Evolutionary conservation across 805 yeast species (phyloP).

Genomic region (Lipomyces orientalis): DNA sequence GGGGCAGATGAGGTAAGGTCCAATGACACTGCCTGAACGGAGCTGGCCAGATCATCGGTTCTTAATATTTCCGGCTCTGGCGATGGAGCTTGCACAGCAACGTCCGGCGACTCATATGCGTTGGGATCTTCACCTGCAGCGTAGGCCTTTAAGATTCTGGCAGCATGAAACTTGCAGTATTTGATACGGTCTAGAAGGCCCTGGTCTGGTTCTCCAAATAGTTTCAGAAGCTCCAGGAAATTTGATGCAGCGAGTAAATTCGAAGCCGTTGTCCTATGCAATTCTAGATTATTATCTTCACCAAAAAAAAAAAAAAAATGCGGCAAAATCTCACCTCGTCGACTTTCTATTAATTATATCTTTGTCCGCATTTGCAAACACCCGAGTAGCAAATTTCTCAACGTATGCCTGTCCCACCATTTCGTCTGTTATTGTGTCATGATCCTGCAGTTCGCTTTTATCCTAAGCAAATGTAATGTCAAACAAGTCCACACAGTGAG

Average conservation of each 20-base stretch:
- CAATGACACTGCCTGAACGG: background rate
- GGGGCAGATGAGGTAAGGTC: background rate
- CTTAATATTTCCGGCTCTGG: background rate
- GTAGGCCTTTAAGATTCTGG: conserved; percentile 58
- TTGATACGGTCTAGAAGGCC: conserved; percentile 52
- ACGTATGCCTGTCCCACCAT: conserved; percentile 62
- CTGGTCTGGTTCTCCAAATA: conserved; percentile 44
- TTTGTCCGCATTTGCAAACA: conserved; percentile 61
- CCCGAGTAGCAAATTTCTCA: conserved; percentile 60
- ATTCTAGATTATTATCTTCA: background rate
- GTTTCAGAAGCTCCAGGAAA: conserved; percentile 57
- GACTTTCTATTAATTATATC: conserved; percentile 54
- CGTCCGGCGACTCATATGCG: conserved; percentile 53
- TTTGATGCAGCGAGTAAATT: conserved; percentile 61
- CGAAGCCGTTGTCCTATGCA: conserved; percentile 50
- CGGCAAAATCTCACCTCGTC: conserved; percentile 41
- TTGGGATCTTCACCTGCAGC: conserved; percentile 64
- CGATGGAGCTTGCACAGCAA: background rate
- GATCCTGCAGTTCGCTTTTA: conserved; percentile 42
- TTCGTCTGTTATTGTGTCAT: conserved; percentile 63
- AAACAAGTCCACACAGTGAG: background rate
- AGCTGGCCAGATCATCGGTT: background rate
- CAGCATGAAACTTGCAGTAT: conserved; percentile 68
- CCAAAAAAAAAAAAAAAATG: background rate
- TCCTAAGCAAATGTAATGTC: conserved; percentile 18